Conservation (phyloP, 2,329 filamentous ascomycete species). For the Pseudocercospora cruenta region DNA sequence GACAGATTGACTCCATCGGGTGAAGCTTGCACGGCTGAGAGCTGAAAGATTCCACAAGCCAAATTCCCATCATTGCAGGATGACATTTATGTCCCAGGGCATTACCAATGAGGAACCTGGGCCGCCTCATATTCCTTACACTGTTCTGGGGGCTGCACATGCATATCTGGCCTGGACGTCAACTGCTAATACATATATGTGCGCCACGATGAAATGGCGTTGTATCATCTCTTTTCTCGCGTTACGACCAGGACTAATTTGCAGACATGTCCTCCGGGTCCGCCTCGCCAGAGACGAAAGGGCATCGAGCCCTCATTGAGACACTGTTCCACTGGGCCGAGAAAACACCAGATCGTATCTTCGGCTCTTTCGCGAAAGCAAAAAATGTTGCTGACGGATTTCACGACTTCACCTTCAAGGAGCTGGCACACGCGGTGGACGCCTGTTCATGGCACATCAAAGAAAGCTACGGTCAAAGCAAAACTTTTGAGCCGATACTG, state of each 20-base stretch:
- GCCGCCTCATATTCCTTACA: neutral
- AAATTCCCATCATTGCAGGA: neutral
- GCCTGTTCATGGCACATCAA: slow-evolving; percentile 10
- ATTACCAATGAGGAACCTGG: neutral
- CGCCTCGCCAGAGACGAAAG: neutral
- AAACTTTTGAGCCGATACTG: slow-evolving; percentile 7
- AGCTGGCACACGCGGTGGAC: slow-evolving; percentile 10
- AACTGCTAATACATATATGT: no score
- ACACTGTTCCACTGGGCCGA: slow-evolving; percentile 3
- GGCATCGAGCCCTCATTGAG: neutral
- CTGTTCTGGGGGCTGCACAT: neutral
- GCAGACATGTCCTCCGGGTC: neutral
- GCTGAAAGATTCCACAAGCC: neutral
- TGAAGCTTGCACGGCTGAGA: neutral
- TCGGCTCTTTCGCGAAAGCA: slow-evolving; percentile 11
- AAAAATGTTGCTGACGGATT: slow-evolving; percentile 11
- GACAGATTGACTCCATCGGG: neutral
- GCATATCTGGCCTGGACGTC: neutral
- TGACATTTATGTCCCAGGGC: neutral
- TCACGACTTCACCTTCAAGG: slow-evolving; percentile 13
- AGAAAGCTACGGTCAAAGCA: slow-evolving; percentile 1
- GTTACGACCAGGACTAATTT: neutral
- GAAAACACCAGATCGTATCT: neutral
- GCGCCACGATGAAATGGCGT: no score
- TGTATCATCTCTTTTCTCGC: no score